These are phyloP conservation scores for Penicillium sp. DNA, from an alignment of 2,329 filamentous ascomycete species.

Conservation along the genomic window DNA sequence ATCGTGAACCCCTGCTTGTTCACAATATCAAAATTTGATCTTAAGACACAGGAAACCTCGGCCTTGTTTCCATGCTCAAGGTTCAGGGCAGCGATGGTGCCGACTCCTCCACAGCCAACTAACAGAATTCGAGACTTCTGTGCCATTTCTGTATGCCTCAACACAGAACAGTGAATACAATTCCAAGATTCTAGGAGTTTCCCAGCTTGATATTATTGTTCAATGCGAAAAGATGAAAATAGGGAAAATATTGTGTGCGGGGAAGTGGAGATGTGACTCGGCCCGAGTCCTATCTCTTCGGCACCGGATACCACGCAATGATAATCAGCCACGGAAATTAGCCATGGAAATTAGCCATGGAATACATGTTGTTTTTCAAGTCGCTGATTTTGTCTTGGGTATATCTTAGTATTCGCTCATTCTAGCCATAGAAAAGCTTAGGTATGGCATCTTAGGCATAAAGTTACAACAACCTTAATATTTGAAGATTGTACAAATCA, in stretches of 20 bases:
- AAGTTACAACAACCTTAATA: no score
- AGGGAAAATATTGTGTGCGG: not conserved
- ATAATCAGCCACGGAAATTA: no score
- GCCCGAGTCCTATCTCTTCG: not conserved
- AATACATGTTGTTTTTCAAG: no score
- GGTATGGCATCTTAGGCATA: no score
- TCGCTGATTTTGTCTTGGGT: no score
- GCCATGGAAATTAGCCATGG: no score
- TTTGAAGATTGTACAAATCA: no score
- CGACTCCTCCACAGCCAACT: slow-evolving; percentile 57
- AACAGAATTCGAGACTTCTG: slow-evolving; percentile 24
- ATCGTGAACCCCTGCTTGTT: slow-evolving; percentile 53
- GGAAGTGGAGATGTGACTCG: not conserved
- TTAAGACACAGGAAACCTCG: slow-evolving; percentile 55
- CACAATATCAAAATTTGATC: slow-evolving; percentile 57
- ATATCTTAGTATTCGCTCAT: no score
- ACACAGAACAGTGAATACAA: not conserved
- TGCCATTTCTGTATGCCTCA: not conserved
- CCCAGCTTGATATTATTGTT: not conserved
- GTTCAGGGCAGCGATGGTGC: slow-evolving; percentile 56
- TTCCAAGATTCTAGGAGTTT: not conserved
- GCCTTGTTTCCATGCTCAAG: slow-evolving; percentile 53
- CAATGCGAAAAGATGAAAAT: not conserved
- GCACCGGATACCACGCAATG: not conserved
- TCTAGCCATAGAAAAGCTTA: no score